Evolutionary conservation across 768 basidiomycete genomes (phyloP).

Genomic region (Phaeolepiota aurea): DNA sequence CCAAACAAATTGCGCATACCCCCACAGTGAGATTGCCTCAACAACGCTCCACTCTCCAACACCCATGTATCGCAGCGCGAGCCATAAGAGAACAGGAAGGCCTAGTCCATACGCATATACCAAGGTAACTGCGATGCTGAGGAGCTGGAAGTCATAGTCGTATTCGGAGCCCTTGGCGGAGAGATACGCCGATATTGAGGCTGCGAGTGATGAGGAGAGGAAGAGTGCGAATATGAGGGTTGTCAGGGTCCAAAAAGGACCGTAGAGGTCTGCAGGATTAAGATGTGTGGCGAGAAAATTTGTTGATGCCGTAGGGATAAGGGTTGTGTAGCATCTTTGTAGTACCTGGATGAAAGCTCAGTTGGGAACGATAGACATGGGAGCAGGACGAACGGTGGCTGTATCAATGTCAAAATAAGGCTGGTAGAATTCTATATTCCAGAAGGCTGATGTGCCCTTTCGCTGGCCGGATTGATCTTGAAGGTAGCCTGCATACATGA

Average conservation of each 20-base stretch:
- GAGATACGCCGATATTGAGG: slow-evolving; percentile 83
- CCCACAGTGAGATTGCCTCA: slow-evolving; percentile 77
- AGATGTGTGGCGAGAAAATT: slow-evolving; percentile 58
- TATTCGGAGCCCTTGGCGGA: slow-evolving; percentile 47
- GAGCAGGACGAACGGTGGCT: slow-evolving; percentile 35
- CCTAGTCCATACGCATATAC: slow-evolving; percentile 86
- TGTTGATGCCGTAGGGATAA: slow-evolving; percentile 57
- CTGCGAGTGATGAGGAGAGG: slow-evolving; percentile 86
- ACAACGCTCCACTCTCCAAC: slow-evolving; percentile 86
- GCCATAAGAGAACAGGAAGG: slow-evolving; percentile 79
- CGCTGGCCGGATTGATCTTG: slow-evolving; percentile 38
- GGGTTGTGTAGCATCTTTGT: slow-evolving; percentile 66
- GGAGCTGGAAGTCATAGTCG: slow-evolving; percentile 80
- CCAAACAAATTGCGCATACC: slow-evolving; percentile 80
- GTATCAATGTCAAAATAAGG: slow-evolving; percentile 88
- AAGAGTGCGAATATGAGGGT: slow-evolving; percentile 92
- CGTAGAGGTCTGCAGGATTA: slow-evolving; percentile 71
- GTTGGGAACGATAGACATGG: slow-evolving; percentile 2
- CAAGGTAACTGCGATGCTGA: slow-evolving; percentile 74
- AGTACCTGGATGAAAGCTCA: slow-evolving; percentile 42
- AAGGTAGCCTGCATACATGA: slow-evolving; percentile 45
- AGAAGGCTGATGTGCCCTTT: slow-evolving; percentile 51
- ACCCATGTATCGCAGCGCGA: slow-evolving; percentile 75
- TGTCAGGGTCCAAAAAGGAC: slow-evolving; percentile 96
- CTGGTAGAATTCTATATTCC: slow-evolving; percentile 83